These are phyloP conservation scores for Pholiota molesta DNA, from an alignment of 768 basidiomycete species.

Conservation along the genomic window DNA sequence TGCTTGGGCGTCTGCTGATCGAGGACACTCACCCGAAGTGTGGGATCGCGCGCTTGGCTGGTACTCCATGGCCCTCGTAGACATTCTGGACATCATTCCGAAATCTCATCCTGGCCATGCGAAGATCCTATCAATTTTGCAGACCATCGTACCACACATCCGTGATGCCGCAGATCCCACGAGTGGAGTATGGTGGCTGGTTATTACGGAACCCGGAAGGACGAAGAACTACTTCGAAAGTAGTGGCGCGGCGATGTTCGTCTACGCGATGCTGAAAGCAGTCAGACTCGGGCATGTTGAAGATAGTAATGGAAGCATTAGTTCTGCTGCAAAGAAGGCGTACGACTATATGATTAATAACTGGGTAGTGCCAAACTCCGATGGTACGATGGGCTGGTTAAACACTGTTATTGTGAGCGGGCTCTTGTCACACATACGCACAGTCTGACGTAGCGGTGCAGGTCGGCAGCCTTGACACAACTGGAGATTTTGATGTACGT, in stretches of 20 bases:
- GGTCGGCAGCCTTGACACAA: constrained; percentile 44
- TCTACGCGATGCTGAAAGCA: constrained; percentile 47
- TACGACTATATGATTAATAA: constrained; percentile 43
- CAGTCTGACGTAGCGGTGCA: constrained; percentile 15
- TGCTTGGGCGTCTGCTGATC: constrained; percentile 46
- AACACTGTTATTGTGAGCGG: constrained; percentile 46
- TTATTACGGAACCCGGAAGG: constrained; percentile 50
- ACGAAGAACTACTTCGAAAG: constrained; percentile 53
- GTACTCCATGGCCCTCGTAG: constrained; percentile 53
- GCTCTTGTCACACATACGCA: not conserved
- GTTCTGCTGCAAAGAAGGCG: constrained; percentile 40
- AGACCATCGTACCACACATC: constrained; percentile 37
- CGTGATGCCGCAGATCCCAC: constrained; percentile 40
- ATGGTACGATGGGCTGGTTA: constrained; percentile 49
- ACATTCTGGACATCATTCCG: constrained; percentile 43
- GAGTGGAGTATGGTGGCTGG: constrained; percentile 52
- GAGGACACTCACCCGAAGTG: constrained; percentile 50
- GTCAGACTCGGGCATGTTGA: constrained; percentile 43
- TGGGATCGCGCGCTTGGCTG: constrained; percentile 53
- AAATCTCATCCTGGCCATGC: constrained; percentile 30
- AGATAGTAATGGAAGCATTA: constrained; percentile 41
- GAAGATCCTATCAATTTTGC: constrained; percentile 35
- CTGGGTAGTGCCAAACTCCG: constrained; percentile 42
- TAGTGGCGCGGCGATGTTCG: constrained; percentile 48
- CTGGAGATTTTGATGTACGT: constrained; percentile 39